Conservation (phyloP, 768 basidiomycete species). For the Pleurotus citrinopileatus region DNA sequence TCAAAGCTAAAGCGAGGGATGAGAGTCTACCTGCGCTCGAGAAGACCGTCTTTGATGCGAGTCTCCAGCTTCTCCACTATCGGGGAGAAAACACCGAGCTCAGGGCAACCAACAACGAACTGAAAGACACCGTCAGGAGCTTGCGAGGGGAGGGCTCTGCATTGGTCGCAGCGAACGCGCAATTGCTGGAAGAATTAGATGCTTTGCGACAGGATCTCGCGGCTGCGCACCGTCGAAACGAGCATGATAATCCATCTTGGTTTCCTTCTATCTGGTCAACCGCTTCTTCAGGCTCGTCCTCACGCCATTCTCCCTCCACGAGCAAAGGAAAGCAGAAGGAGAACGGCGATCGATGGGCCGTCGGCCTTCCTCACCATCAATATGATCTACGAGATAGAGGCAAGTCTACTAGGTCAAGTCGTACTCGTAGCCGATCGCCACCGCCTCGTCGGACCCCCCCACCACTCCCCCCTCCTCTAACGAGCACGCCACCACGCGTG, state of each 20-base stretch:
- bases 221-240: neutral
- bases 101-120: conserved; percentile 24
- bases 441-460: neutral
- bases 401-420: neutral
- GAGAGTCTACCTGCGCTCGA: conserved; percentile 19
- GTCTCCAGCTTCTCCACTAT: conserved; percentile 42
- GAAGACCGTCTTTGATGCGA: conserved; percentile 45
- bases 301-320: too few species aligned
- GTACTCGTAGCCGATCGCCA: neutral
- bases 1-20: conserved; percentile 31
- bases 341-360: too few species aligned
- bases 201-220: conserved; percentile 4
- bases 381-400: neutral
- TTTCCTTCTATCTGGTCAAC: neutral
- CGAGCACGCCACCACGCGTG: neutral
- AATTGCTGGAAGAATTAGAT: conserved; percentile 3
- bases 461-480: too few species aligned
- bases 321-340: conserved; percentile 5
- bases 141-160: conserved; percentile 24
- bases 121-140: conserved; percentile 19
- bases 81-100: conserved; percentile 38
- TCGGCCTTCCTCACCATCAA: neutral
- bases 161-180: conserved; percentile 13
- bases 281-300: neutral
- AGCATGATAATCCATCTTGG: conserved; percentile 1